These are phyloP conservation scores for Chaetothyriales sp. DNA, from an alignment of 2,329 filamentous ascomycete genomes.

Conservation along the genomic window DNA sequence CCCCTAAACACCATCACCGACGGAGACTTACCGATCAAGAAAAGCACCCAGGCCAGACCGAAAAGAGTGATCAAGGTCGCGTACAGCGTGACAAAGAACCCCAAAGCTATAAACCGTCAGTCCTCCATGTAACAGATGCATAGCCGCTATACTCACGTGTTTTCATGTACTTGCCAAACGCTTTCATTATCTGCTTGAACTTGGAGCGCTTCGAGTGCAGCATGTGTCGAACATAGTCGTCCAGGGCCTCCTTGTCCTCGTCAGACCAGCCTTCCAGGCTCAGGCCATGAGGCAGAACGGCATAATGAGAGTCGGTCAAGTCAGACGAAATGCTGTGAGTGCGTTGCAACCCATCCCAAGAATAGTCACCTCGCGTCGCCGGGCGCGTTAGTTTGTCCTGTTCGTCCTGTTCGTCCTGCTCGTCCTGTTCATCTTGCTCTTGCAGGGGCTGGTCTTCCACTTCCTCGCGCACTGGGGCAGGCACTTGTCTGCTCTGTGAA, in stretches of 20 bases:
- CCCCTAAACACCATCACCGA: too few relatives aligned
- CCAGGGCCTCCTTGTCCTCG: conserved; percentile 59
- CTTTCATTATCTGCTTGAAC: conserved; percentile 64
- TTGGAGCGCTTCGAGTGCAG: conserved; percentile 65
- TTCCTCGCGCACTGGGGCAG: conserved; percentile 27
- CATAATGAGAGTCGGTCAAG: conserved; percentile 57
- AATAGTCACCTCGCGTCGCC: conserved; percentile 10
- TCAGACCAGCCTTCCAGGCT: conserved; percentile 59
- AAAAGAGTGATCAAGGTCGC: conserved; percentile 71
- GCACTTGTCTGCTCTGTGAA: conserved; percentile 3
- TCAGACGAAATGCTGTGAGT: conserved; percentile 51
- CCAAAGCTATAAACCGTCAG: conserved; percentile 40
- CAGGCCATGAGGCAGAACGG: conserved; percentile 61
- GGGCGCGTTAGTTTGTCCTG: conserved; percentile 2
- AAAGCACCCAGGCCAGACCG: conserved; percentile 77
- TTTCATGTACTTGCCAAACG: conserved; percentile 64
- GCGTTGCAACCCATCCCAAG: conserved; percentile 14
- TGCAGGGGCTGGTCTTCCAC: conserved; percentile 15
- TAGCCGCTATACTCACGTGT: conserved; percentile 39
- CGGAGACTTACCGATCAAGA: conserved; percentile 55
- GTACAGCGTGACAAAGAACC: conserved; percentile 72
- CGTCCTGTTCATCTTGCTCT: conserved; percentile 4
- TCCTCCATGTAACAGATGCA: not conserved
- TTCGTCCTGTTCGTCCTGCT: too few relatives aligned
- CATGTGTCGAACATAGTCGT: conserved; percentile 79